These are phyloP conservation scores for Knoxdaviesia proteae DNA, from an alignment of 2,329 filamentous ascomycete species.

Conservation along the genomic window DNA sequence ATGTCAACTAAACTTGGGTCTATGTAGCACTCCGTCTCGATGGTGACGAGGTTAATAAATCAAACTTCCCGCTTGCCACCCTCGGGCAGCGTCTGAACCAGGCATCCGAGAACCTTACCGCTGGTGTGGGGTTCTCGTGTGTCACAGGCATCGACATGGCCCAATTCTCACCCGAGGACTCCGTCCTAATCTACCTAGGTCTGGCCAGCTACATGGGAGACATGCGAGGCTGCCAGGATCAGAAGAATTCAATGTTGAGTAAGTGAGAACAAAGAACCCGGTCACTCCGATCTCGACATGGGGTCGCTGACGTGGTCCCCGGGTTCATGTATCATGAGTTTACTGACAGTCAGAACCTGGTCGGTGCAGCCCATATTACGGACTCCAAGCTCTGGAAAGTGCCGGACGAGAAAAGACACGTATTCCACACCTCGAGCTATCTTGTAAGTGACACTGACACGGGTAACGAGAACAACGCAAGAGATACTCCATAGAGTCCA, in stretches of 20 bases:
- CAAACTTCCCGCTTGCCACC: constrained; percentile 19
- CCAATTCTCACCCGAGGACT: constrained; percentile 29
- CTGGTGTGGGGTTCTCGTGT: constrained; percentile 28
- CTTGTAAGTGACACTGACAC: constrained; percentile 14
- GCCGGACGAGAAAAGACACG: constrained; percentile 22
- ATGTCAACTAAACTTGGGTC: too few species aligned
- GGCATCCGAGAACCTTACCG: constrained; percentile 16
- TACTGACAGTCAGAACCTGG: too few species aligned
- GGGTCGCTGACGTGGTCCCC: too few species aligned
- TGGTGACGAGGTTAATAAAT: constrained; percentile 14
- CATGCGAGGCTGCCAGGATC: constrained; percentile 27
- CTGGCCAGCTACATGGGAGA: constrained; percentile 34
- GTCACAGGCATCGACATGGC: constrained; percentile 29
- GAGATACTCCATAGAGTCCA: too few species aligned
- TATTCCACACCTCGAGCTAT: constrained; percentile 25
- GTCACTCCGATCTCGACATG: too few species aligned
- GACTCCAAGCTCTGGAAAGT: constrained; percentile 23
- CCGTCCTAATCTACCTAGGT: constrained; percentile 32
- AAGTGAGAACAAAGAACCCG: too few species aligned
- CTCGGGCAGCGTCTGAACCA: constrained; percentile 14
- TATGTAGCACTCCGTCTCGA: constrained; percentile 12
- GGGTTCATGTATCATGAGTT: too few species aligned
- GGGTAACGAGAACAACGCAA: background rate
- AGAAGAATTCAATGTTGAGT: constrained; percentile 10
- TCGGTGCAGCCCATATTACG: constrained; percentile 22